phyloP scores from a whole-genome alignment of 1,284 basidiomycete genomes.

The Waitea zeae region DNA sequence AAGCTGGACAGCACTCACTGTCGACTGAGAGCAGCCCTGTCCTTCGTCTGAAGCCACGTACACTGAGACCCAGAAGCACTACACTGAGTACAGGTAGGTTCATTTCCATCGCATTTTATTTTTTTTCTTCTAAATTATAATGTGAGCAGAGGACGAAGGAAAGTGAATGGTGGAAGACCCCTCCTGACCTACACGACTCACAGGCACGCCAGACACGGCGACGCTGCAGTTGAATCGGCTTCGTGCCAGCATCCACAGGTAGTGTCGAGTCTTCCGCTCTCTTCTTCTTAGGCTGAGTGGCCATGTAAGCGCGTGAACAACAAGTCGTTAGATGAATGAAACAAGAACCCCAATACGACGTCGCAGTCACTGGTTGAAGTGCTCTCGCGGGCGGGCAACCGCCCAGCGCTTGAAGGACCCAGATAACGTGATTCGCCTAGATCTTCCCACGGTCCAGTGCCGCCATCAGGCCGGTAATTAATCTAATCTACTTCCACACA shows the following conservation, averaged over 20 bases:
- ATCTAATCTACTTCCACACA: no score
- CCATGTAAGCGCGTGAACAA: constrained; percentile 23
- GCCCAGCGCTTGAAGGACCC: background rate
- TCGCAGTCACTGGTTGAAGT: background rate
- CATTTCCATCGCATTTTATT: constrained; percentile 75
- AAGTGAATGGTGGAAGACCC: constrained; percentile 13
- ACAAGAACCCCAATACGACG: background rate
- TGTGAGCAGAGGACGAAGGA: constrained; percentile 3
- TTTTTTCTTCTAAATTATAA: constrained; percentile 51
- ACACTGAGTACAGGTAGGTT: constrained; percentile 74
- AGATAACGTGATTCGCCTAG: background rate
- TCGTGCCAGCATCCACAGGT: constrained; percentile 36
- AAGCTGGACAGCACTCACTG: constrained; percentile 34
- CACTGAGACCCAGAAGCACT: constrained; percentile 52
- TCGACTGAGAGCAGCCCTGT: constrained; percentile 68
- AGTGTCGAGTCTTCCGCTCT: constrained; percentile 38
- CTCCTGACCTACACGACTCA: constrained; percentile 60
- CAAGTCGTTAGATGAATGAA: background rate
- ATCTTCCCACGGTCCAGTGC: background rate
- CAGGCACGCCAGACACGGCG: constrained; percentile 69
- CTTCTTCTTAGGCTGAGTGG: constrained; percentile 54
- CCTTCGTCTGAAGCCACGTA: constrained; percentile 76
- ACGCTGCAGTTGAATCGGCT: constrained; percentile 58
- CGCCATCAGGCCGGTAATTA: no score
- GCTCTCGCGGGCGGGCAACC: background rate